Percentiles rank a stretch among this genome's conserved stretches.
Conservation (phyloP, 306 rosid species). For the Macrotyloma uniflorum region DNA sequence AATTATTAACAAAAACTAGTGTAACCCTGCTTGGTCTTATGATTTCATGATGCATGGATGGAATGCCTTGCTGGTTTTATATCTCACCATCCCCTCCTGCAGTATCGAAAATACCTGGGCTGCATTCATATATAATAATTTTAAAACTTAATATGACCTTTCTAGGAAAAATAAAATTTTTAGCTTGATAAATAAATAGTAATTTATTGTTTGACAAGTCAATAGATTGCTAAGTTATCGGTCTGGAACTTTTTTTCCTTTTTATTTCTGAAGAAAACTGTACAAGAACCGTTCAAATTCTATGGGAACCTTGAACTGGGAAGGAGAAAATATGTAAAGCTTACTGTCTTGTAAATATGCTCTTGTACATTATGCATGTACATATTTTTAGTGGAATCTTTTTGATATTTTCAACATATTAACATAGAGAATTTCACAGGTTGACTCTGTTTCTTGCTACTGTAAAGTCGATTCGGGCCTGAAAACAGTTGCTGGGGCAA, state of each 20-base stretch:
- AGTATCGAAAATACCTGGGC: constrained; percentile 9
- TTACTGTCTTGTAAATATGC: background rate
- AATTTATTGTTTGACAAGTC: constrained; percentile 8
- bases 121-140: background rate
- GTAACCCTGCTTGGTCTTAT: constrained; percentile 16
- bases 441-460: constrained; percentile 96
- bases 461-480: constrained; percentile 96
- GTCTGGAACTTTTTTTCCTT: background rate
- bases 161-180: background rate
- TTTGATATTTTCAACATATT: constrained; percentile 36
- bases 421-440: constrained; percentile 63
- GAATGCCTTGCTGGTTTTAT: background rate
- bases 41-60: background rate
- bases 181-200: background rate
- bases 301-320: constrained; percentile 6
- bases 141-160: background rate
- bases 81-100: background rate
- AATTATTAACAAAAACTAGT: background rate
- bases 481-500: constrained; percentile 95
- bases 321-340: background rate
- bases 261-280: background rate
- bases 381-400: constrained; percentile 2
- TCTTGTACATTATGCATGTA: constrained; percentile 2
- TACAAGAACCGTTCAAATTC: background rate
- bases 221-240: background rate